Evolutionary conservation across 345 rosid species (phyloP).

Genomic region (Tarenaya hassleriana): DNA sequence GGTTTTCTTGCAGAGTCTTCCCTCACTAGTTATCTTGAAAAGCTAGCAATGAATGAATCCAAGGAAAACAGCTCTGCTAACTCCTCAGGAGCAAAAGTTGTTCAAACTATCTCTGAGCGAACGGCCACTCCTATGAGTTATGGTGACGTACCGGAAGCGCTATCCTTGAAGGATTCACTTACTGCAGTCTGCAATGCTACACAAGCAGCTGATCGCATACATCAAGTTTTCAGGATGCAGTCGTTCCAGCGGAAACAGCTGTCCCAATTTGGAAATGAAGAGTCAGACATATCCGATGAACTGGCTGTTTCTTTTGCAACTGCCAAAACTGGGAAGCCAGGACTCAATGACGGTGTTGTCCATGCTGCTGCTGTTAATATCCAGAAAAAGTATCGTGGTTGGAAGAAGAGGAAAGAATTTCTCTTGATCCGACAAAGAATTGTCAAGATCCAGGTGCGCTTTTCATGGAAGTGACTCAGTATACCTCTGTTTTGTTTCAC

Average conservation of each 20-base stretch:
- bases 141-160: constrained; percentile 48
- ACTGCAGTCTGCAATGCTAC: constrained; percentile 64
- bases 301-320: constrained; percentile 48
- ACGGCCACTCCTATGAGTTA: constrained; percentile 47
- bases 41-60: constrained; percentile 54
- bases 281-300: constrained; percentile 45
- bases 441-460: constrained; percentile 75
- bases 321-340: constrained; percentile 40
- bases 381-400: constrained; percentile 61
- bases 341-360: constrained; percentile 40
- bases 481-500: background rate
- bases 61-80: constrained; percentile 33
- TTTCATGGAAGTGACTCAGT: background rate
- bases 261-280: constrained; percentile 39
- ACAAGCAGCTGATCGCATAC: constrained; percentile 63
- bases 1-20: constrained; percentile 87
- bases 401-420: constrained; percentile 71
- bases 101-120: constrained; percentile 54
- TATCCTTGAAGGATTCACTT: constrained; percentile 44
- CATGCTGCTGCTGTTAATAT: constrained; percentile 58
- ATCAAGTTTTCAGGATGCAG: constrained; percentile 58
- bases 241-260: constrained; percentile 58
- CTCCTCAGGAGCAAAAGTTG: constrained; percentile 38
- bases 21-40: constrained; percentile 56
- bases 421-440: too few relatives aligned